Conservation (phyloP, 1,139 yeast species). For the Saccharomyces hybrid region DNA sequence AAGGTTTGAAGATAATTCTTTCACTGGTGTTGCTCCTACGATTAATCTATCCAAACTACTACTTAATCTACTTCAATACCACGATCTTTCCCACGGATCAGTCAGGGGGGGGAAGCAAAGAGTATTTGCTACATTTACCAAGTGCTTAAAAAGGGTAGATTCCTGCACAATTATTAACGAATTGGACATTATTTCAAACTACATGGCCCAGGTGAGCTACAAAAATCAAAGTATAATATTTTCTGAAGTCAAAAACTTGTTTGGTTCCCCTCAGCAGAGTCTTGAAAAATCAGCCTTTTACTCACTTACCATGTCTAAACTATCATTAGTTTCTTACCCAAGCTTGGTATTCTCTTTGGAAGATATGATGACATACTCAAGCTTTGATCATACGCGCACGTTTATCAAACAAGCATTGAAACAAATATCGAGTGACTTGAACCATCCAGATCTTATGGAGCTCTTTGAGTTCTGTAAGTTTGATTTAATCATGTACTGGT, state of each 20-base stretch:
- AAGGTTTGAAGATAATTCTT: slow-evolving; percentile 19
- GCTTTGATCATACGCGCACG: slow-evolving; percentile 38
- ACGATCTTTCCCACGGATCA: slow-evolving; percentile 13
- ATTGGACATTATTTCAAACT: slow-evolving; percentile 11
- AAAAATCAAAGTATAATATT: slow-evolving; percentile 26
- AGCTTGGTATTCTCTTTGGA: slow-evolving; percentile 11
- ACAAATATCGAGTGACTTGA: slow-evolving; percentile 6
- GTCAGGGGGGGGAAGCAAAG: slow-evolving; percentile 25
- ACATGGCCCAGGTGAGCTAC: slow-evolving; percentile 20
- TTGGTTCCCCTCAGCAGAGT: slow-evolving; percentile 15
- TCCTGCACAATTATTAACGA: slow-evolving; percentile 5
- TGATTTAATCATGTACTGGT: slow-evolving; percentile 20
- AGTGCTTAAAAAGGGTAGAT: slow-evolving; percentile 16
- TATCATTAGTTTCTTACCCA: slow-evolving; percentile 15
- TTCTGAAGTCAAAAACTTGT: slow-evolving; percentile 18
- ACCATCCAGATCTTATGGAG: slow-evolving; percentile 8
- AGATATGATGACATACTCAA: slow-evolving; percentile 14
- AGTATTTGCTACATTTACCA: slow-evolving; percentile 19
- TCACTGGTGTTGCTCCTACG: slow-evolving; percentile 17
- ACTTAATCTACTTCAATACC: slow-evolving; percentile 16
- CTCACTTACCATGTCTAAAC: slow-evolving; percentile 12
- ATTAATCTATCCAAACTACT: slow-evolving; percentile 11
- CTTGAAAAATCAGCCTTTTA: slow-evolving; percentile 19
- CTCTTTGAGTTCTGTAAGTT: slow-evolving; percentile 21
- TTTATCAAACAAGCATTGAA: slow-evolving; percentile 9